phyloP scores from a whole-genome alignment of 1,139 yeast species.

The Petasospora rhodanensis region DNA sequence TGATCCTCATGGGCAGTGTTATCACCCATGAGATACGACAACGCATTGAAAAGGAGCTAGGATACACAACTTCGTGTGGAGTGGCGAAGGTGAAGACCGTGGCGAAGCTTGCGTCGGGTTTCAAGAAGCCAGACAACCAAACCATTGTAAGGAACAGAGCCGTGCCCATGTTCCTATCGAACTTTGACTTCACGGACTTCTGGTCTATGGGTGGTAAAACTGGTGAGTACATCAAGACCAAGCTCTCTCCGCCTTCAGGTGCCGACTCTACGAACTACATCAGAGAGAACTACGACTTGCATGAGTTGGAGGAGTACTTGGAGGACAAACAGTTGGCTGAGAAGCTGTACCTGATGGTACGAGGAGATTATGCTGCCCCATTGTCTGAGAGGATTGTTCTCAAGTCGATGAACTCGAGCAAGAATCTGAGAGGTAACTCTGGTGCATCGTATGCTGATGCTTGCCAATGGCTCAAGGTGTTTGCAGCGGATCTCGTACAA shows the following conservation, averaged over 20 bases:
- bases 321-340: slow-evolving; percentile 44
- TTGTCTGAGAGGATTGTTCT: slow-evolving; percentile 56
- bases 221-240: slow-evolving; percentile 56
- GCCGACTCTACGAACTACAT: slow-evolving; percentile 42
- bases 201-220: slow-evolving; percentile 91
- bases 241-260: slow-evolving; percentile 31
- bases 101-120: slow-evolving; percentile 89
- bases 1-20: slow-evolving; percentile 61
- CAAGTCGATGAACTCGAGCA: slow-evolving; percentile 86
- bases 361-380: slow-evolving; percentile 56
- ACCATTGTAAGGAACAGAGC: slow-evolving; percentile 57
- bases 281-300: slow-evolving; percentile 31
- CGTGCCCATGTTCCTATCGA: slow-evolving; percentile 48
- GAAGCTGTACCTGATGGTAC: slow-evolving; percentile 52
- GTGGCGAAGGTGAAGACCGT: slow-evolving; percentile 68
- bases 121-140: slow-evolving; percentile 80
- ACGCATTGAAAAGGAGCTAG: slow-evolving; percentile 48
- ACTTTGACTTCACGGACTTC: slow-evolving; percentile 67
- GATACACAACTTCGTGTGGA: slow-evolving; percentile 91
- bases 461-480: slow-evolving; percentile 76
- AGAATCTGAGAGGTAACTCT: slow-evolving; percentile 63
- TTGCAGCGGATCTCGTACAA: slow-evolving; percentile 71
- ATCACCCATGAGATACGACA: slow-evolving; percentile 50
- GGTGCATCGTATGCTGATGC: slow-evolving; percentile 56
- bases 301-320: slow-evolving; percentile 30